phyloP scores from a whole-genome alignment of 768 basidiomycete genomes.

The Tricholomella constricta region DNA sequence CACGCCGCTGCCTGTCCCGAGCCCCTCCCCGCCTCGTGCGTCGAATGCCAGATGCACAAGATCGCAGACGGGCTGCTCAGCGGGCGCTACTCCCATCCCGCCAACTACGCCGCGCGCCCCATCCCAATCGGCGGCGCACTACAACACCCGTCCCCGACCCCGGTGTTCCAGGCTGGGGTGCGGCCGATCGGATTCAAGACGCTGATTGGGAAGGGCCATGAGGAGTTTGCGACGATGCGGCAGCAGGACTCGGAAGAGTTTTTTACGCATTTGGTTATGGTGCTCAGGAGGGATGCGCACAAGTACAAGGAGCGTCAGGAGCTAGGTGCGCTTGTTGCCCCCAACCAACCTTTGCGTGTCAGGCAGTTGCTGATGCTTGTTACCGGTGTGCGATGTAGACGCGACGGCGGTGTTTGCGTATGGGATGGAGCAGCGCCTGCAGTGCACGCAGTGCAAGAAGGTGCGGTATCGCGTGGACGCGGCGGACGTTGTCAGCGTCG shows the following conservation, averaged over 20 bases:
- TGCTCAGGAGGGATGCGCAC: slow-evolving; percentile 66
- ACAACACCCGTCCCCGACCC: slow-evolving; percentile 36
- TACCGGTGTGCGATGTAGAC: slow-evolving; percentile 37
- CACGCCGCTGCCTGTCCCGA: slow-evolving; percentile 70
- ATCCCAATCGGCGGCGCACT: too few relatives aligned
- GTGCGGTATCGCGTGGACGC: slow-evolving; percentile 83
- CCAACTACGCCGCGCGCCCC: slow-evolving; percentile 32
- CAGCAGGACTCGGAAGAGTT: slow-evolving; percentile 99
- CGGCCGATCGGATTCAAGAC: slow-evolving; percentile 84
- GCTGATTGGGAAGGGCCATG: slow-evolving; percentile 89
- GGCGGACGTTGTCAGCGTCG: slow-evolving; percentile 76
- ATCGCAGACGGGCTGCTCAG: slow-evolving; percentile 90
- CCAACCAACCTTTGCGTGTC: too few relatives aligned
- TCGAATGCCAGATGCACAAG: slow-evolving; percentile 96
- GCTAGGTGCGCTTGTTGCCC: slow-evolving; percentile 25
- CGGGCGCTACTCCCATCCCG: slow-evolving; percentile 82
- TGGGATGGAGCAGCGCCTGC: slow-evolving; percentile 82
- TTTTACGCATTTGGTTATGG: slow-evolving; percentile 75
- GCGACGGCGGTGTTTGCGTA: slow-evolving; percentile 80
- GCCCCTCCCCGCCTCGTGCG: slow-evolving; percentile 74
- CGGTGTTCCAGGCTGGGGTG: slow-evolving; percentile 83
- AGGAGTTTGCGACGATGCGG: slow-evolving; percentile 93
- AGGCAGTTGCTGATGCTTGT: neutral
- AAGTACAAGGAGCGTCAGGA: slow-evolving; percentile 44
- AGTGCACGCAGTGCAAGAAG: slow-evolving; percentile 75